A percentile compares a stretch with the other conserved stretches of the same genome.
phyloP scores from a whole-genome alignment of 169 alveolate species.

The Miamiensis avidus region DNA sequence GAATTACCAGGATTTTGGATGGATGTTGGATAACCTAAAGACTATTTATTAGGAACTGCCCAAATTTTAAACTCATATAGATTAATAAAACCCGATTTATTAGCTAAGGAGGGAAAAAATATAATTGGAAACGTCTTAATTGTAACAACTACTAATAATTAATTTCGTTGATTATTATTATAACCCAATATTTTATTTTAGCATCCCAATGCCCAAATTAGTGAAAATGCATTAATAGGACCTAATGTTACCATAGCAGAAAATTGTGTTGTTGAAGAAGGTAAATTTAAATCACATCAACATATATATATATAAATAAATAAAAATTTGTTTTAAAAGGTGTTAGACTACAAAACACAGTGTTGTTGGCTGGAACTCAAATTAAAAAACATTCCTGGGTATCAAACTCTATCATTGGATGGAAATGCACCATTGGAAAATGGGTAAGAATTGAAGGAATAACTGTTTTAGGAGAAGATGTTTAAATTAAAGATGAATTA shows the following conservation, averaged over 20 bases:
- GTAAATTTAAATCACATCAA: conserved; percentile 86
- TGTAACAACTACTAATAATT: conserved; percentile 19
- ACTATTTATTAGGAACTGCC: conserved; percentile 82
- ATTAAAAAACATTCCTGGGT: conserved; percentile 85
- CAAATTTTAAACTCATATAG: conserved; percentile 67
- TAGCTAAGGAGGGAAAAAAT: conserved; percentile 49
- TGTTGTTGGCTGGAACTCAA: conserved; percentile 76
- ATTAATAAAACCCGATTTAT: conserved; percentile 29
- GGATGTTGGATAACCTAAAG: conserved; percentile 95
- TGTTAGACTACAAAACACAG: conserved; percentile 40
- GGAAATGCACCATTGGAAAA: conserved; percentile 91
- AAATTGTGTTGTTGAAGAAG: conserved; percentile 91
- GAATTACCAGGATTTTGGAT: conserved; percentile 89
- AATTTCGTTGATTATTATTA: neutral
- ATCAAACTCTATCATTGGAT: conserved; percentile 91
- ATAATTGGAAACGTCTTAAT: conserved; percentile 67
- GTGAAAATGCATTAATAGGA: conserved; percentile 73
- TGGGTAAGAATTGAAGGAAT: conserved; percentile 95
- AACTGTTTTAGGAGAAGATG: conserved; percentile 95
- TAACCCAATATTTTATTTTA: conserved; percentile 49
- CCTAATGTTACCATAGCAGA: conserved; percentile 90
- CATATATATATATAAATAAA: no score
- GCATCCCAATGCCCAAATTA: conserved; percentile 71
- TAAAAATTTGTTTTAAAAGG: conserved; percentile 66
- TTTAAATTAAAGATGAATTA: conserved; percentile 87